Percentiles rank a stretch among this genome's conserved stretches.
Evolutionary conservation across 1,284 basidiomycete genomes (phyloP).

Genomic region (Cutaneotrichosporon mucoides): DNA sequence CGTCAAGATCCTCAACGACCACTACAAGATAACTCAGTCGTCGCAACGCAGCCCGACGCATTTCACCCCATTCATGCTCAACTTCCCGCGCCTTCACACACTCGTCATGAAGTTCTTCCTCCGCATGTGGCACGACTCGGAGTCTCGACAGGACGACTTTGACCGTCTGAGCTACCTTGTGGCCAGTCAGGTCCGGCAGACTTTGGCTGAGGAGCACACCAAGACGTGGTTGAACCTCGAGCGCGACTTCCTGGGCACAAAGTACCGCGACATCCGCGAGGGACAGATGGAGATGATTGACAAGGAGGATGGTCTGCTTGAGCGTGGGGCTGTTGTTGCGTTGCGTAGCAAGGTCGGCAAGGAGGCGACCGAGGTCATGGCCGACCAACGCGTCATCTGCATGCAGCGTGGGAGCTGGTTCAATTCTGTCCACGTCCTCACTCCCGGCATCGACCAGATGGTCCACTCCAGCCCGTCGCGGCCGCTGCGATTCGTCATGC

Average conservation of each 20-base stretch:
- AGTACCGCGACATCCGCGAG: conserved; percentile 82
- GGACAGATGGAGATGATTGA: conserved; percentile 92
- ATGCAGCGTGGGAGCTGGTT: conserved; percentile 48
- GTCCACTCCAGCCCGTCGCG: conserved; percentile 23
- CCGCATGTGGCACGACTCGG: conserved; percentile 89
- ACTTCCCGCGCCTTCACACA: conserved; percentile 76
- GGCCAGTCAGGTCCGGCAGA: conserved; percentile 80
- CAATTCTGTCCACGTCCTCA: conserved; percentile 34
- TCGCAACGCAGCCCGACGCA: conserved; percentile 56
- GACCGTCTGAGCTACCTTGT: conserved; percentile 74
- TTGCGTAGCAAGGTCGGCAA: conserved; percentile 80
- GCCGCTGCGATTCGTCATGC: conserved; percentile 38
- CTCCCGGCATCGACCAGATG: conserved; percentile 25
- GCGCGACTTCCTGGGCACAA: conserved; percentile 74
- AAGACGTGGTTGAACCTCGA: conserved; percentile 82
- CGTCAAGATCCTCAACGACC: conserved; percentile 78
- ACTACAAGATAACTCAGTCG: conserved; percentile 51
- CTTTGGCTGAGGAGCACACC: conserved; percentile 68
- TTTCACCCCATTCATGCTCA: conserved; percentile 86
- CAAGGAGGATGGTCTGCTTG: conserved; percentile 81
- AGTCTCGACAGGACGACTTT: conserved; percentile 75
- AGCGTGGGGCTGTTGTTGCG: conserved; percentile 79
- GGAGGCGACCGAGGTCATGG: conserved; percentile 88
- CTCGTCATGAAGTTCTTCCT: conserved; percentile 84
- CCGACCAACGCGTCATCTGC: conserved; percentile 63